These are phyloP conservation scores for Boletus tomentosulus DNA, from an alignment of 768 basidiomycete species.

Conservation along the genomic window DNA sequence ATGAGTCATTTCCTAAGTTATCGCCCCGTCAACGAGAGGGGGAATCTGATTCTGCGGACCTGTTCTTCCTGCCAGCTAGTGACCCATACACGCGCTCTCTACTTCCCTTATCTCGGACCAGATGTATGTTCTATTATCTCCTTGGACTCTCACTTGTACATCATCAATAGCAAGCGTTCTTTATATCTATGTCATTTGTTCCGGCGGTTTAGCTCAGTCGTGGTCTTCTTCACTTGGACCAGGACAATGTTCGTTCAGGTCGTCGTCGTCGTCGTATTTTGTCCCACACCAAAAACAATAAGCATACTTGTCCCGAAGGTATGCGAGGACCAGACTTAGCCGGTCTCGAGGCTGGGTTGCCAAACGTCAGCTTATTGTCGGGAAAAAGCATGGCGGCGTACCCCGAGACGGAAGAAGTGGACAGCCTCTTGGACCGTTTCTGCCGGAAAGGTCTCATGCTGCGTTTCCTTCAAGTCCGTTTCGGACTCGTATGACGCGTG, in stretches of 20 bases:
- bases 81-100: slow-evolving; percentile 12
- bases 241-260: slow-evolving; percentile 65
- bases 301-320: slow-evolving; percentile 64
- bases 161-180: slow-evolving; percentile 24
- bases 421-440: slow-evolving; percentile 64
- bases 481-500: slow-evolving; percentile 23
- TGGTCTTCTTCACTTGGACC: slow-evolving; percentile 76
- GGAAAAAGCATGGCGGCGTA: slow-evolving; percentile 28
- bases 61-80: neutral
- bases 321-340: slow-evolving; percentile 60
- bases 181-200: slow-evolving; percentile 2
- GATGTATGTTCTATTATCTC: slow-evolving; percentile 16
- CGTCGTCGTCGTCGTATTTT: slow-evolving; percentile 57
- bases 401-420: slow-evolving; percentile 65
- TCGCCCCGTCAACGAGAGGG: neutral
- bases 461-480: slow-evolving; percentile 15
- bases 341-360: slow-evolving; percentile 61
- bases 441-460: slow-evolving; percentile 39
- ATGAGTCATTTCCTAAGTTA: neutral
- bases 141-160: slow-evolving; percentile 30
- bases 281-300: slow-evolving; percentile 93
- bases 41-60: neutral
- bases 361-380: slow-evolving; percentile 8
- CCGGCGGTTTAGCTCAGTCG: slow-evolving; percentile 43
- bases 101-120: slow-evolving; percentile 14